Conservation (phyloP, 208 protist species). For the Trypanosoma lewisi region DNA sequence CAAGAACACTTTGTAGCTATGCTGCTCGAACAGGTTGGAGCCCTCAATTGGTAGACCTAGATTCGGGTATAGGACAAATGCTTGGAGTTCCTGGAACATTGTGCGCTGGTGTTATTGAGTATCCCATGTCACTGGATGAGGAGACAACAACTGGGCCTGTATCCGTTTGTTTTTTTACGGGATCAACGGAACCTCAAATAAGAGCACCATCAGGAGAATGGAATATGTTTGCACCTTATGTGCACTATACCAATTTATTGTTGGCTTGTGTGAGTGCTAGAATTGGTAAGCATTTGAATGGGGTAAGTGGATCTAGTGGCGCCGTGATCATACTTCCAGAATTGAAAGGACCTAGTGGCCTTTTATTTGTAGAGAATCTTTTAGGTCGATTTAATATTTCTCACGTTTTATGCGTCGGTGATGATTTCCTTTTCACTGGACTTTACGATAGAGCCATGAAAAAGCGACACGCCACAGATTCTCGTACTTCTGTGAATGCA, state of each 20-base stretch:
- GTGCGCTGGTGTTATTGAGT: conserved; percentile 63
- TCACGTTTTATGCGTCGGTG: conserved; percentile 65
- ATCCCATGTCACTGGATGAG: conserved; percentile 67
- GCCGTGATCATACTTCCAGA: conserved; percentile 69
- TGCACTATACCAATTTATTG: conserved; percentile 55
- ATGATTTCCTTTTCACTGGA: conserved; percentile 76
- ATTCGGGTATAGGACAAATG: conserved; percentile 51
- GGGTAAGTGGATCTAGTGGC: conserved; percentile 68
- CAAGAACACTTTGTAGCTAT: conserved; percentile 70
- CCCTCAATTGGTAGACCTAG: conserved; percentile 71
- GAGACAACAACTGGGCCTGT: conserved; percentile 47
- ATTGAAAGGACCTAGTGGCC: conserved; percentile 51
- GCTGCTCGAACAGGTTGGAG: conserved; percentile 74
- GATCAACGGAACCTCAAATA: conserved; percentile 56
- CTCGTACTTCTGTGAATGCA: conserved; percentile 19
- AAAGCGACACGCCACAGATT: conserved; percentile 11
- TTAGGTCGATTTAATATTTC: conserved; percentile 59
- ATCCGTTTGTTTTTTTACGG: conserved; percentile 76
- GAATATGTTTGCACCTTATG: conserved; percentile 53
- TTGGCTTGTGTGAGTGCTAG: conserved; percentile 38
- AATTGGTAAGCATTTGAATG: conserved; percentile 41
- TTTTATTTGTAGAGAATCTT: conserved; percentile 66
- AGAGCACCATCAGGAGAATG: conserved; percentile 32
- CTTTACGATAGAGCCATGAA: conserved; percentile 36
- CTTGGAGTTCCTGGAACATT: conserved; percentile 67